Conservation (phyloP, 164 flowering plant species). For the Vitis riparia region DNA sequence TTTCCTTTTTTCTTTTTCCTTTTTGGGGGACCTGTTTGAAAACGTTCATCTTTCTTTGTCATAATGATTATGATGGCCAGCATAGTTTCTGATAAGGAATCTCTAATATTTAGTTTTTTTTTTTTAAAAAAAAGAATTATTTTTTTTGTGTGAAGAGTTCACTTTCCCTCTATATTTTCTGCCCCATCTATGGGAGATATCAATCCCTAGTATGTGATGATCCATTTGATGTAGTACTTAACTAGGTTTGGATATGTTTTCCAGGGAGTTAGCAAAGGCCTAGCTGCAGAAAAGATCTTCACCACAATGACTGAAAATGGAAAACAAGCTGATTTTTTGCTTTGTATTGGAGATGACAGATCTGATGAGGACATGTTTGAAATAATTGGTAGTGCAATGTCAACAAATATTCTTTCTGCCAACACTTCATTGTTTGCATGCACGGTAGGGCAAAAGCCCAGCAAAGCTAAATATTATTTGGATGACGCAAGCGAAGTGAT, state of each 20-base stretch:
- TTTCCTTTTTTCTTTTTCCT: not conserved
- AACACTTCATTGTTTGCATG: constrained; percentile 49
- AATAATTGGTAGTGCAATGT: constrained; percentile 28
- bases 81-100: too few relatives aligned
- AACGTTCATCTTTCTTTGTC: too few relatives aligned
- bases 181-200: not conserved
- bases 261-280: constrained; percentile 56
- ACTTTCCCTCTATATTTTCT: not conserved
- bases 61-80: too few relatives aligned
- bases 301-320: constrained; percentile 34
- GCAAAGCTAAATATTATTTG: constrained; percentile 51
- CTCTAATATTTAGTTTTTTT: too few relatives aligned
- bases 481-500: constrained; percentile 52
- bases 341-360: constrained; percentile 62
- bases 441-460: constrained; percentile 65
- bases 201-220: not conserved
- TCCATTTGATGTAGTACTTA: too few relatives aligned
- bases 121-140: too few relatives aligned
- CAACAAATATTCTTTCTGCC: constrained; percentile 28
- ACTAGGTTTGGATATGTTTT: not conserved
- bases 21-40: too few relatives aligned
- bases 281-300: constrained; percentile 47
- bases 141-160: too few relatives aligned
- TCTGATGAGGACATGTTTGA: constrained; percentile 69
- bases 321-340: constrained; percentile 42